Base-by-base conservation (phyloP, 225 moss, liverwort and hornwort genomes). In the Pseudoscleropodium purum region DNA sequence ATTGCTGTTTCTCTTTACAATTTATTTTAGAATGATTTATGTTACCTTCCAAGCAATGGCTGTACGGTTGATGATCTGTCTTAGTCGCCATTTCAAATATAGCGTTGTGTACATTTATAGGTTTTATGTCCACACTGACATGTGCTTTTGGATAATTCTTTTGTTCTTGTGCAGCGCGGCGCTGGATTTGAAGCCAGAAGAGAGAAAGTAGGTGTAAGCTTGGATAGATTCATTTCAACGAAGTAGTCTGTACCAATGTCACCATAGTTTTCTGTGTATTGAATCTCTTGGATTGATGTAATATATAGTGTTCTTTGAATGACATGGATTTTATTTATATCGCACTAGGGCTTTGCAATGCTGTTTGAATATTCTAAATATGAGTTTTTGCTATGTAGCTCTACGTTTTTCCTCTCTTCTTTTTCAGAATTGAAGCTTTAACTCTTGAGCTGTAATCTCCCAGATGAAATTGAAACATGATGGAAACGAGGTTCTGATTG, bases 131-230 rank as follows among this genome's bases (percentile, higher is more conserved):
- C 61, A 29, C 27, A 73, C 79, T 80, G 39, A 84, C 17, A 52
- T 84, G 81, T 85, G 88, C 51, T 64, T 87, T 36, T 74, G 83
- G 68, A 84, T 61, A 31, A 24, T 59, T 72, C 7, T 77, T 79
- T 45, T 85, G 68, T 79, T 73, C 63, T 89, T 60, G 18, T 94
- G 91, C 93, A 97, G 97, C 76, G 96, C 94, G n/a, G 86, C 96
- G 33, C 88, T 97, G 59, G 93, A 91, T 82, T 91, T 97, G 49
- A 94, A 95, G 88, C 91, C 95, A 33, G 94, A 85, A 79, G 66
- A 88, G 41, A 69, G 68, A 45, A 82, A 90, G 75, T 87, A 73
- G 89, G 21, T 85, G 59, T 57, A 67, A 17, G 14, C 45, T 51
- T 90, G 75, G 52, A 61, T 39, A 37, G 82, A 83, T 61, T 63